Evolutionary conservation across 2,329 filamentous ascomycete genomes (phyloP).

Genomic region (Alternaria postmessia): DNA sequence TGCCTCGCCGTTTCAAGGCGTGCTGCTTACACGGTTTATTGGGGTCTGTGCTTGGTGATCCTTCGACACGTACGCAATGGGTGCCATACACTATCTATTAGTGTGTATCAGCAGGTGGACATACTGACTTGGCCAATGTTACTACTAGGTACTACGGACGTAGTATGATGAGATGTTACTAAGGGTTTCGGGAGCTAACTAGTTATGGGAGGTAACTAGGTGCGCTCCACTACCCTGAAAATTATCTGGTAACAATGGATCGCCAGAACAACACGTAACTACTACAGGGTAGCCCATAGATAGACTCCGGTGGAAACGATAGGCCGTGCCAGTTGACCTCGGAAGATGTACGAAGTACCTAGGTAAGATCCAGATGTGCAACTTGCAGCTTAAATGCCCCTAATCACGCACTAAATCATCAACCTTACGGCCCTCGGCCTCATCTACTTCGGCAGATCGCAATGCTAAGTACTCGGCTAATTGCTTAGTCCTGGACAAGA

Average conservation of each 20-base stretch:
- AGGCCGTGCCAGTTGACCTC: background rate
- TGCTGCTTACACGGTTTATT: background rate
- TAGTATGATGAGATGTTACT: background rate
- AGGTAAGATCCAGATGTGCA: background rate
- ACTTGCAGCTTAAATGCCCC: background rate
- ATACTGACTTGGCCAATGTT: background rate
- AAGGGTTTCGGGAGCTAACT: background rate
- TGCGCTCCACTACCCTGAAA: background rate
- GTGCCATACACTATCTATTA: background rate
- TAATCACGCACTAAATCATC: background rate
- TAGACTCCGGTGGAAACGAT: background rate
- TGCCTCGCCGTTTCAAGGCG: background rate
- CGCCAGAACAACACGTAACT: background rate
- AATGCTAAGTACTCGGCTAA: background rate
- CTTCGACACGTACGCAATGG: background rate
- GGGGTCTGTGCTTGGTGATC: background rate
- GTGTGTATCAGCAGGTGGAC: background rate
- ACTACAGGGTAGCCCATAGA: background rate
- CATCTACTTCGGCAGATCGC: background rate
- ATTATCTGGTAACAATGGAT: background rate
- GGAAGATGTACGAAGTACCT: background rate
- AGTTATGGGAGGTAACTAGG: background rate
- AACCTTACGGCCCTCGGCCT: background rate
- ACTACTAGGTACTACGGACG: background rate
- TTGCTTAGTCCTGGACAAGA: background rate